Evolutionary conservation across 257 asterid species (phyloP).

Genomic region (Solanum medicagineum): DNA sequence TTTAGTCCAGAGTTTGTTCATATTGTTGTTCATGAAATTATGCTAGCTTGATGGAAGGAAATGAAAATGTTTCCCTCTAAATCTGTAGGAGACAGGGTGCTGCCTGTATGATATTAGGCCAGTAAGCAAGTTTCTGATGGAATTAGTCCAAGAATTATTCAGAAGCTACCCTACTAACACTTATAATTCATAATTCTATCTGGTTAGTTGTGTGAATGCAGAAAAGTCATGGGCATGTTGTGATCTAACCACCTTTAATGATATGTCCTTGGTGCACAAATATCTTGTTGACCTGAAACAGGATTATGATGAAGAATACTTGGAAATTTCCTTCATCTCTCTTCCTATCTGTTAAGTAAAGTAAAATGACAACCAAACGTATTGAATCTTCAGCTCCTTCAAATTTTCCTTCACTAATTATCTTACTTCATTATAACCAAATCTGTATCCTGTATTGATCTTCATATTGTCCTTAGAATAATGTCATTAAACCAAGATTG

Average conservation of each 20-base stretch:
- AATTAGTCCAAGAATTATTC: background rate
- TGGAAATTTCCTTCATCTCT: background rate
- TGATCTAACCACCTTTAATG: background rate
- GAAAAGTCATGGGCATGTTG: constrained; percentile 15
- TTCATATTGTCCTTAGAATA: background rate
- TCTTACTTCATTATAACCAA: background rate
- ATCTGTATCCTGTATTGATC: background rate
- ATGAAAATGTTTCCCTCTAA: background rate
- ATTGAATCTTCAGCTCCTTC: background rate
- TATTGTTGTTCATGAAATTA: background rate
- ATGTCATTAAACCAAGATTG: background rate
- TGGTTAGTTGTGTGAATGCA: constrained; percentile 5
- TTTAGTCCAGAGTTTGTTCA: background rate
- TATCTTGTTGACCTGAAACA: background rate
- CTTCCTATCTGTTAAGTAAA: background rate
- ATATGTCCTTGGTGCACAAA: background rate
- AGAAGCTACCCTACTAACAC: background rate
- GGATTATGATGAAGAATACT: background rate
- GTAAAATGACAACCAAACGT: background rate
- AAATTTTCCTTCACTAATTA: background rate
- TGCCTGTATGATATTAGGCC: background rate
- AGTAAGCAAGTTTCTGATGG: background rate
- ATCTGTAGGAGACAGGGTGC: background rate
- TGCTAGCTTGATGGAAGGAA: background rate
- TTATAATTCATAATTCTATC: background rate